Percentiles rank a stretch among this genome's conserved stretches.
Evolutionary conservation across 257 asterid species (phyloP).

Genomic region (Mitragyna speciosa): DNA sequence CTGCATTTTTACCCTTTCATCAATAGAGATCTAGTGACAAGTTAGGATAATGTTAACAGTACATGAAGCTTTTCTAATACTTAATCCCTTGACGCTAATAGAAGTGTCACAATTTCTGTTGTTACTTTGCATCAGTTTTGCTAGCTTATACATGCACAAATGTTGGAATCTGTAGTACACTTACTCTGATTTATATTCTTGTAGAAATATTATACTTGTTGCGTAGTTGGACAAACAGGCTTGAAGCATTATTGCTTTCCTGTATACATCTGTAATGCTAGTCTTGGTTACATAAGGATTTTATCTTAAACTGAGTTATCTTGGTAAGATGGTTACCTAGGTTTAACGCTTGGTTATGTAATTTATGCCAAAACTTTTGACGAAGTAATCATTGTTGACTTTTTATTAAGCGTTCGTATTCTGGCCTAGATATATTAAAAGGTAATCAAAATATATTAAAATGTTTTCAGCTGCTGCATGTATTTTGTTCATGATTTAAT

Average conservation of each 20-base stretch:
- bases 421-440: not conserved
- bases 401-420: not conserved
- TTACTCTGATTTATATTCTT: not conserved
- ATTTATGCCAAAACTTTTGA: too few relatives aligned
- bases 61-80: not conserved
- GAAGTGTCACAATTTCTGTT: not conserved
- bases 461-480: conserved; percentile 4
- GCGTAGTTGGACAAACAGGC: not conserved
- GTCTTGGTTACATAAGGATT: not conserved
- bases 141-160: not conserved
- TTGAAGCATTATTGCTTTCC: not conserved
- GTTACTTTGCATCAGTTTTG: not conserved
- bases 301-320: not conserved
- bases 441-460: not conserved
- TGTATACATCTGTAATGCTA: too few relatives aligned
- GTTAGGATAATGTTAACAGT: not conserved
- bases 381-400: too few relatives aligned
- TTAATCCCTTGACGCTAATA: not conserved
- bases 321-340: not conserved
- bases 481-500: not conserved
- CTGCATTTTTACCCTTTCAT: too few relatives aligned
- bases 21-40: not conserved
- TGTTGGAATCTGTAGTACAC: not conserved
- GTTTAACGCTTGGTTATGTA: not conserved
- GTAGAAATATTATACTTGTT: not conserved